Conservation (phyloP, 208 protist species). For the Trypanosoma caninum region DNA sequence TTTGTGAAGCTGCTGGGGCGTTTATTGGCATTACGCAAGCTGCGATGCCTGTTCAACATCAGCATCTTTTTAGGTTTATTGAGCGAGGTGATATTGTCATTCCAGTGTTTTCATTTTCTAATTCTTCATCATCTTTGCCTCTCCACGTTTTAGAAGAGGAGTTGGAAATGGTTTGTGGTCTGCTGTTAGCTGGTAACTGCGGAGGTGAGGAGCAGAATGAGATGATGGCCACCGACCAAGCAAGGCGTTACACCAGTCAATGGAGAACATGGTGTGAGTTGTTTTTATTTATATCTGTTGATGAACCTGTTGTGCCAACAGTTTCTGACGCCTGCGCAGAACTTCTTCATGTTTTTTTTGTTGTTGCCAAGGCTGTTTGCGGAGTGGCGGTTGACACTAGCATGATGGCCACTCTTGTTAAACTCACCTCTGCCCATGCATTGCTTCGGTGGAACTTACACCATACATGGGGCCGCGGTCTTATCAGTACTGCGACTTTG, state of each 20-base stretch:
- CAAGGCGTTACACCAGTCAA: slow-evolving; percentile 21
- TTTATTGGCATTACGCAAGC: slow-evolving; percentile 44
- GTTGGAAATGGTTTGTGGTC: slow-evolving; percentile 18
- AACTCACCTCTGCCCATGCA: slow-evolving; percentile 64
- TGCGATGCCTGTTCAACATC: slow-evolving; percentile 24
- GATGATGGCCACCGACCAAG: slow-evolving; percentile 3
- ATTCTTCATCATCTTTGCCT: slow-evolving; percentile 1
- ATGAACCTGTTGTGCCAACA: slow-evolving; percentile 25
- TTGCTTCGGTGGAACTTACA: slow-evolving; percentile 30
- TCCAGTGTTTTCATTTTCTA: slow-evolving; percentile 1
- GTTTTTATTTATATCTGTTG: slow-evolving; percentile 18
- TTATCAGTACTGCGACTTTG: neutral
- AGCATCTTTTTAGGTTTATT: slow-evolving; percentile 56
- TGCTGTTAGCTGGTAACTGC: slow-evolving; percentile 2
- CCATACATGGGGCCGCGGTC: neutral
- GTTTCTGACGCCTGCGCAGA: slow-evolving; percentile 42
- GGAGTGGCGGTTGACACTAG: slow-evolving; percentile 45
- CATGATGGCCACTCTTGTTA: slow-evolving; percentile 75
- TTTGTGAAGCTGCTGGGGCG: slow-evolving; percentile 34
- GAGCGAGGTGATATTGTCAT: slow-evolving; percentile 67
- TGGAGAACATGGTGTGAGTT: slow-evolving; percentile 36
- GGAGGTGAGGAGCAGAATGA: slow-evolving; percentile 1
- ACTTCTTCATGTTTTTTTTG: slow-evolving; percentile 70
- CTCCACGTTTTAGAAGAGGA: slow-evolving; percentile 13
- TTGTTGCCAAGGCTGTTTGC: slow-evolving; percentile 54